Evolutionary conservation across 2,329 filamentous ascomycete species (phyloP).

Genomic region (Aspergillus sp.): DNA sequence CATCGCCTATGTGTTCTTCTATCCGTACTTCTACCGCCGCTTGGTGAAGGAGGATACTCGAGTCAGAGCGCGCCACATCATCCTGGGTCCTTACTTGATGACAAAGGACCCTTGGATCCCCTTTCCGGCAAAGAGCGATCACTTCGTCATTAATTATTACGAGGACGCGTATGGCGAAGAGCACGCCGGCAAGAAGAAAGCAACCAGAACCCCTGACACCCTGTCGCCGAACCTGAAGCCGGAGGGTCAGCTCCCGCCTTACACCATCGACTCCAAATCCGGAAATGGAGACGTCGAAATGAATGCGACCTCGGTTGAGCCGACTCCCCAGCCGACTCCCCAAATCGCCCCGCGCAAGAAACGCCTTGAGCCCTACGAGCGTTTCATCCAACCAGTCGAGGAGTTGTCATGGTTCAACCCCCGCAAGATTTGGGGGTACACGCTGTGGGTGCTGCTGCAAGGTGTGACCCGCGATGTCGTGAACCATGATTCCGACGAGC

Average conservation of each 20-base stretch:
- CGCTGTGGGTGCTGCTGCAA: conserved; percentile 37
- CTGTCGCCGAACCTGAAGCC: conserved; percentile 4
- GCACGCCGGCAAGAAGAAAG: conserved; percentile 9
- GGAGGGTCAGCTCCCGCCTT: background rate
- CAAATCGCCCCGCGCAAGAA: conserved; percentile 12
- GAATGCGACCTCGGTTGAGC: conserved; percentile 7
- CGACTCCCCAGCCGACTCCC: conserved; percentile 11
- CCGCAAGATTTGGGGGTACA: conserved; percentile 26
- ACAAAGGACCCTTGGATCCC: conserved; percentile 32
- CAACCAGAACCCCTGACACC: conserved; percentile 1
- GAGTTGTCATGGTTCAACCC: conserved; percentile 11
- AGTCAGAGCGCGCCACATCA: conserved; percentile 16
- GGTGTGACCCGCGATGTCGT: conserved; percentile 36
- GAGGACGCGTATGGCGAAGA: conserved; percentile 21
- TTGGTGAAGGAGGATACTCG: conserved; percentile 15
- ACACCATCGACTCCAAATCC: conserved; percentile 6
- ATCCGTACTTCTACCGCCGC: conserved; percentile 20
- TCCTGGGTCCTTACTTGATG: conserved; percentile 34
- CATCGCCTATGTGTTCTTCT: conserved; percentile 16
- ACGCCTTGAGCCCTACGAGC: conserved; percentile 14
- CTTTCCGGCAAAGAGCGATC: conserved; percentile 30
- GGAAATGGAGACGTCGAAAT: conserved; percentile 9
- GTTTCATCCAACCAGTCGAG: conserved; percentile 15
- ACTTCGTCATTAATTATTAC: conserved; percentile 33
- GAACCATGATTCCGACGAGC: conserved; percentile 30